Evolutionary conservation across 352 stramenopile genomes (phyloP).

Genomic region (Thraustochytrium striatum): DNA sequence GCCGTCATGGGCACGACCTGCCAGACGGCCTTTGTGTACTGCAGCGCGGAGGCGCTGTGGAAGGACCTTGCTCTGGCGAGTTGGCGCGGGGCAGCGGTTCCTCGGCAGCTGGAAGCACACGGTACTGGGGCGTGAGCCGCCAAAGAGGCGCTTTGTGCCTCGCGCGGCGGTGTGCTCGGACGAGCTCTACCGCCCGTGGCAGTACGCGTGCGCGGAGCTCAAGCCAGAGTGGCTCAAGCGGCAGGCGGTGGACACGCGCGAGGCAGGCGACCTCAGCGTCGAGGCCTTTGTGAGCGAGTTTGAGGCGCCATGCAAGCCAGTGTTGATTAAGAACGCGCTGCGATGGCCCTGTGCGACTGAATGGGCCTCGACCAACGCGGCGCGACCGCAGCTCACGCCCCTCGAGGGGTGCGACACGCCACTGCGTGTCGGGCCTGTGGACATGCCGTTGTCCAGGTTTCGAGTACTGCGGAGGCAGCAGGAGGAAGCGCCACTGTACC

Average conservation of each 20-base stretch:
- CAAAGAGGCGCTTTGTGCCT: neutral
- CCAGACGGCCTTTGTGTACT: neutral
- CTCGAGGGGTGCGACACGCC: neutral
- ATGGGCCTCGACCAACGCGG: neutral
- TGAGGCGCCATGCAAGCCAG: slow-evolving; percentile 1
- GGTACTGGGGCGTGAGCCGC: slow-evolving; percentile 4
- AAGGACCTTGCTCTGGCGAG: neutral
- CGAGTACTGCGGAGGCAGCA: slow-evolving; percentile 34
- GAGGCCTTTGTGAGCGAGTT: slow-evolving; percentile 28
- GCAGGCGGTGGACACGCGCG: slow-evolving; percentile 2
- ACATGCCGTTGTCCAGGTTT: slow-evolving; percentile 51
- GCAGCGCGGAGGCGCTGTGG: slow-evolving; percentile 17
- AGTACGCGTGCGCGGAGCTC: neutral
- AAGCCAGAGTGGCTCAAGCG: slow-evolving; percentile 11
- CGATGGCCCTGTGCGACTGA: too few species aligned
- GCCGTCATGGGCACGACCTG: neutral
- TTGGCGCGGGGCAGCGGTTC: neutral
- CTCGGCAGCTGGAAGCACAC: neutral
- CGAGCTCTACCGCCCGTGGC: slow-evolving; percentile 24
- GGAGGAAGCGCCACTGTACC: slow-evolving; percentile 51
- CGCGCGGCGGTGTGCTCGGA: neutral
- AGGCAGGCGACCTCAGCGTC: neutral
- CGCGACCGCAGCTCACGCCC: neutral
- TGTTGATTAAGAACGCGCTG: slow-evolving; percentile 24
- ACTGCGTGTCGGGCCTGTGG: slow-evolving; percentile 29